Percentiles rank a stretch among this genome's conserved stretches.
These are phyloP conservation scores for Cladosporium halotolerans DNA, from an alignment of 2,329 filamentous ascomycete genomes.

Conservation along the genomic window DNA sequence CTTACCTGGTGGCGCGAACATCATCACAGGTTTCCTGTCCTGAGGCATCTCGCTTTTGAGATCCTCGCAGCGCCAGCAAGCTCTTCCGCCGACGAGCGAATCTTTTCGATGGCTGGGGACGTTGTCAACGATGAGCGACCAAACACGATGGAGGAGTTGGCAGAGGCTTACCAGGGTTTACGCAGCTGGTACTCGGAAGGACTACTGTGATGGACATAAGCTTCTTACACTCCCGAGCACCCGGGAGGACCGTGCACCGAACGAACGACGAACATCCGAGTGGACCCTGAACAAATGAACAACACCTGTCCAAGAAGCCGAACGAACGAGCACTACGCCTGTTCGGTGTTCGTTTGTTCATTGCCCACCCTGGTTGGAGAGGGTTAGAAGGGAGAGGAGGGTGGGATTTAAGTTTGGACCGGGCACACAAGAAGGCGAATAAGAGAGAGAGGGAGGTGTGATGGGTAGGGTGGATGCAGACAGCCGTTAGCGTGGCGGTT, in stretches of 20 bases:
- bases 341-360: slow-evolving; percentile 2
- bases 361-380: background rate
- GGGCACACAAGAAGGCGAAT: background rate
- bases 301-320: background rate
- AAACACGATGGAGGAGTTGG: background rate
- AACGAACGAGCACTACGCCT: background rate
- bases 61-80: background rate
- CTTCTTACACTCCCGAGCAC: background rate
- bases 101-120: background rate
- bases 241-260: background rate
- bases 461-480: background rate
- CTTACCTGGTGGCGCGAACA: background rate
- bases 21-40: background rate
- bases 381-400: background rate
- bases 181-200: background rate
- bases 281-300: background rate
- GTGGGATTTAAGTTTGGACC: background rate
- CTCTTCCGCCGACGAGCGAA: background rate
- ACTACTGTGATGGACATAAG: background rate
- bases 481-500: background rate
- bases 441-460: background rate
- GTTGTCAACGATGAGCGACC: background rate
- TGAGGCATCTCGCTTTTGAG: background rate
- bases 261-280: background rate
- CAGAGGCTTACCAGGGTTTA: background rate